Evolutionary conservation across 306 rosid species (phyloP).

Genomic region (Inga oerstediana): DNA sequence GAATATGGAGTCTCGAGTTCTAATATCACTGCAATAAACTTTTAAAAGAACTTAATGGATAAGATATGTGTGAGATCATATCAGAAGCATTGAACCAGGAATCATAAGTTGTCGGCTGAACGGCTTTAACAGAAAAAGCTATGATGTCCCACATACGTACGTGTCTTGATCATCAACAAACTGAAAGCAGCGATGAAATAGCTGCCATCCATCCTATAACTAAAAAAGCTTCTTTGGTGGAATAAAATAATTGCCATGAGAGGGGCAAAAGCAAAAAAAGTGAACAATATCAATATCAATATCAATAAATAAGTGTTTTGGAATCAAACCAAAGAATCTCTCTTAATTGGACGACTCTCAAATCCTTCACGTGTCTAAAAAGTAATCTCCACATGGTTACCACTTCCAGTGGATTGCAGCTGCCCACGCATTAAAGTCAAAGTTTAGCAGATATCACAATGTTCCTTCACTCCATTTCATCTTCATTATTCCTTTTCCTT

Average conservation of each 20-base stretch:
- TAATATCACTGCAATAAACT: neutral
- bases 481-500: neutral
- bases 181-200: neutral
- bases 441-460: neutral
- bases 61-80: neutral
- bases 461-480: neutral
- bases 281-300: neutral
- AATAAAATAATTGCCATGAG: neutral
- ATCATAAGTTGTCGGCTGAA: neutral
- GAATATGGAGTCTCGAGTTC: neutral
- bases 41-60: neutral
- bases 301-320: neutral
- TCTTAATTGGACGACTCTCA: neutral
- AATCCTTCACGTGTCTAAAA: neutral
- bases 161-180: slow-evolving; percentile 9
- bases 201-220: neutral
- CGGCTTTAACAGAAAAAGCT: neutral
- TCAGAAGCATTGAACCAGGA: neutral
- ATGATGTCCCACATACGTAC: neutral
- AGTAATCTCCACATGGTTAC: neutral
- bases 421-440: neutral
- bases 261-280: neutral
- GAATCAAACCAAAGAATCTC: slow-evolving; percentile 19
- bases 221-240: neutral
- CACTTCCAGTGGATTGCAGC: slow-evolving; percentile 6